phyloP scores from a whole-genome alignment of 148 eudicot species.

The Vaccinium vitisidaea region DNA sequence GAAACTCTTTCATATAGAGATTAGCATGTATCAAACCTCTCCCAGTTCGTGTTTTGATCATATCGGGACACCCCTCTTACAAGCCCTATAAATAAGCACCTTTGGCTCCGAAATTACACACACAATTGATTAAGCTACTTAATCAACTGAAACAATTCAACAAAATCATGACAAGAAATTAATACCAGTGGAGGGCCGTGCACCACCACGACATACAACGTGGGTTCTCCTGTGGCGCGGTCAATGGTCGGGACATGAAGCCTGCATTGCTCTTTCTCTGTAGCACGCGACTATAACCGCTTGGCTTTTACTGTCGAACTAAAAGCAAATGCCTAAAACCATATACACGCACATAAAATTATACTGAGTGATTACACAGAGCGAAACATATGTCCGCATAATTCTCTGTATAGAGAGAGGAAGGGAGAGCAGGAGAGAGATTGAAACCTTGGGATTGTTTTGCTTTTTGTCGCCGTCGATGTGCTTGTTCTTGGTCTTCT shows the following conservation, averaged over 20 bases:
- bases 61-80: no score
- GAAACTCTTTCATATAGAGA: no score
- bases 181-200: constrained; percentile 89
- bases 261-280: constrained; percentile 86
- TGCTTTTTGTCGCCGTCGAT: constrained; percentile 35
- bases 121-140: not conserved
- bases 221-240: constrained; percentile 66
- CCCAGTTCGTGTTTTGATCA: no score
- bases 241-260: constrained; percentile 80
- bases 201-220: constrained; percentile 83
- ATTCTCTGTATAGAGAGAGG: not conserved
- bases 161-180: not conserved
- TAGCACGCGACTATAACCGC: constrained; percentile 55
- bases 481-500: constrained; percentile 24
- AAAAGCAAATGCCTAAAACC: constrained; percentile 70
- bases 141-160: not conserved
- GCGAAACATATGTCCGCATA: not conserved
- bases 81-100: no score
- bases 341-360: not conserved
- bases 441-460: constrained; percentile 68
- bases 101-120: no score
- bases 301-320: constrained; percentile 76
- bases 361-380: no score
- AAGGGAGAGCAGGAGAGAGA: not conserved
- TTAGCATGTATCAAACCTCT: no score